A percentile compares a stretch with the other conserved stretches of the same genome.
Evolutionary conservation across 2,329 filamentous ascomycete genomes (phyloP).

Genomic region (Emmonsiellopsis sp.): DNA sequence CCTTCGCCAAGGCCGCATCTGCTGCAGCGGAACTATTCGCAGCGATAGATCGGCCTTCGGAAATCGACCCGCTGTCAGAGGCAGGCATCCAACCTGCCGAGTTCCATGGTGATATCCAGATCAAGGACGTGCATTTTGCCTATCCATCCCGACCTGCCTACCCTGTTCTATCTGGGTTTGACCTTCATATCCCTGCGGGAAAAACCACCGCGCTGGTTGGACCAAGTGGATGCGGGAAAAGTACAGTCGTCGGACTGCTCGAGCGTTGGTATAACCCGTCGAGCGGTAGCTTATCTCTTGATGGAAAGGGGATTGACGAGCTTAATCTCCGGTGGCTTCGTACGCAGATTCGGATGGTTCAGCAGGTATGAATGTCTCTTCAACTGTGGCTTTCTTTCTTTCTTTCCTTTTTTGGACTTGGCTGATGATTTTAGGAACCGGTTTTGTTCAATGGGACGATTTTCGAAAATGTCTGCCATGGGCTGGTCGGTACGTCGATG

Average conservation of each 20-base stretch:
- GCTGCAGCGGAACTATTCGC: constrained; percentile 27
- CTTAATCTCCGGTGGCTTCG: constrained; percentile 36
- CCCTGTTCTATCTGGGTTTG: constrained; percentile 34
- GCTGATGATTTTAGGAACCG: constrained; percentile 56
- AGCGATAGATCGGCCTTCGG: constrained; percentile 31
- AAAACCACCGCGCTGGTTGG: constrained; percentile 50
- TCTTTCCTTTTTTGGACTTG: background rate
- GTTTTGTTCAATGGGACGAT: constrained; percentile 74
- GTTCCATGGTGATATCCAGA: constrained; percentile 24
- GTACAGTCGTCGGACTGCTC: constrained; percentile 46
- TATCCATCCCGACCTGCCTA: constrained; percentile 39
- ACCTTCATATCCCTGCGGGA: constrained; percentile 35
- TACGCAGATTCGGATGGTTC: constrained; percentile 42
- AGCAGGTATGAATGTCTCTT: constrained; percentile 19
- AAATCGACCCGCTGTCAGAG: constrained; percentile 27
- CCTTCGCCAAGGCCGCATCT: constrained; percentile 36
- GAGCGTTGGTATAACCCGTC: constrained; percentile 50
- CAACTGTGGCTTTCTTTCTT: background rate
- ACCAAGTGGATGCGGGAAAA: constrained; percentile 50
- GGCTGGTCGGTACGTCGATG: constrained; percentile 64
- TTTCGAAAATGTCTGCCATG: constrained; percentile 68
- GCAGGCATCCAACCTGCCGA: constrained; percentile 16
- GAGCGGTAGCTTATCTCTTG: constrained; percentile 38
- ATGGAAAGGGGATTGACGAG: constrained; percentile 39
- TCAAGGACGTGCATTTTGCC: constrained; percentile 36